These are phyloP conservation scores for Cystobasidium slooffiae DNA, from an alignment of 1,284 basidiomycete species.

Conservation along the genomic window DNA sequence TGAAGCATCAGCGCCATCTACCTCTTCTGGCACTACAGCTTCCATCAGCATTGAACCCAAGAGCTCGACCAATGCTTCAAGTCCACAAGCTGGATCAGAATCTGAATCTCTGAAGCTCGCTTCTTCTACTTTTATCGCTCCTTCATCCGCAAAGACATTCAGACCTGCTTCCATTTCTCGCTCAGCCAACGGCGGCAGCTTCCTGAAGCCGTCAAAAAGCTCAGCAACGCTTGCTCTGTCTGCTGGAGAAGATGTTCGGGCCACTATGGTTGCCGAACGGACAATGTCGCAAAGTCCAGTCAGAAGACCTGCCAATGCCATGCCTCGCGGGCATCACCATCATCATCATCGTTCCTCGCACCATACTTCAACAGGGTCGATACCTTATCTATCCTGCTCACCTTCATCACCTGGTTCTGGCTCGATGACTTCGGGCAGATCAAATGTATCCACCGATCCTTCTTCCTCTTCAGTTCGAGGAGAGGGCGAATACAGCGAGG, in stretches of 20 bases:
- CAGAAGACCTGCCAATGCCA: conserved; percentile 19
- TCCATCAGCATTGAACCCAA: conserved; percentile 7
- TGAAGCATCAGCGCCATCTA: neutral
- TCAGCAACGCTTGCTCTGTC: conserved; percentile 37
- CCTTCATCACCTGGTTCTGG: conserved; percentile 41
- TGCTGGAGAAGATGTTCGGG: conserved; percentile 15
- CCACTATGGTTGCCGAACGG: conserved; percentile 24
- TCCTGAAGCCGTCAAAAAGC: conserved; percentile 35
- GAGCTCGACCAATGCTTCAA: neutral
- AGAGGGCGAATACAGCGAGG: conserved; percentile 16
- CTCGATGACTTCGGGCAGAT: conserved; percentile 22
- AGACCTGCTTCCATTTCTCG: conserved; percentile 24
- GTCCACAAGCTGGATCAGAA: neutral
- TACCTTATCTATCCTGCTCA: conserved; percentile 41
- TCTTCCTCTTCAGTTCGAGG: conserved; percentile 29
- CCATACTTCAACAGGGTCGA: conserved; percentile 31
- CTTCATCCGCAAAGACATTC: conserved; percentile 33
- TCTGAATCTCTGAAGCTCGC: conserved; percentile 9
- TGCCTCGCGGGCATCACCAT: neutral
- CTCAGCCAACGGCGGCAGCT: conserved; percentile 2
- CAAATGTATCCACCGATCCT: conserved; percentile 36
- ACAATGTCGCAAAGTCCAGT: conserved; percentile 4
- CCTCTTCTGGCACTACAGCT: conserved; percentile 15
- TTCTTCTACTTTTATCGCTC: conserved; percentile 21
- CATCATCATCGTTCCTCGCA: conserved; percentile 10